Evolutionary conservation across 495 filamentous ascomycete species (phyloP), one percentile per base, ranked within the genome.

Genomic region (Xylaria castorea): DNA sequence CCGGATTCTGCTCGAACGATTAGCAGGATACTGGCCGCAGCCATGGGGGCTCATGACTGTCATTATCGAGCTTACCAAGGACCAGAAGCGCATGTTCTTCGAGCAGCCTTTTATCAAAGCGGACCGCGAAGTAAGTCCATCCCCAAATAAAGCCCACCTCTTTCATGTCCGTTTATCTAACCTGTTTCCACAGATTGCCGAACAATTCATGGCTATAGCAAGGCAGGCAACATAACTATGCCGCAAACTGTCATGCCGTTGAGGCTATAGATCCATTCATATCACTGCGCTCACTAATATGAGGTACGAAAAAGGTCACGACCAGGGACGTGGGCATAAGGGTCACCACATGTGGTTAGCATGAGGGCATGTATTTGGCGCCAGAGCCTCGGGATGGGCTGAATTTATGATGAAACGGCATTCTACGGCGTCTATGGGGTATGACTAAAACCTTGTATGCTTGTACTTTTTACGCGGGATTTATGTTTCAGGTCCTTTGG

Each of bases 41-140:
- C 95, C 96, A 18, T 99, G 96, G 96, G 96, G 96, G 20, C 81
- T 98, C 51, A 93, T 98, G 80, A 91, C 97, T 70, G 97, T 94
- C 27, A 87, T 97, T 62, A 83, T 97, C 57, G 97, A 98, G 83
- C 85, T 99, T 58, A 85, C 97, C 69, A 96, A 97, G 84, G 98
- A 97, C 78, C 90, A 91, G 55, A 92, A 89, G 75, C 94, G 93
- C 76, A 88, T 89, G 75, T 95, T 99, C 86, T 99, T 96, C 86
- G 92, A 94, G 53, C 86, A 97, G 72, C 93, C 93, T 53, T 98
- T 97, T 72, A 93, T 97, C 83, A 95, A 97, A 84, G 88, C 90
- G 74, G 89, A 91, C 60, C 93, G 93, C 63, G 93, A 97, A 85
- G 94, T 97, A 85, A 71, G 83, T 79, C 32, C 22, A 71, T 61